phyloP scores from a whole-genome alignment of 1,284 basidiomycete species.

The Meira miltonrushii region DNA sequence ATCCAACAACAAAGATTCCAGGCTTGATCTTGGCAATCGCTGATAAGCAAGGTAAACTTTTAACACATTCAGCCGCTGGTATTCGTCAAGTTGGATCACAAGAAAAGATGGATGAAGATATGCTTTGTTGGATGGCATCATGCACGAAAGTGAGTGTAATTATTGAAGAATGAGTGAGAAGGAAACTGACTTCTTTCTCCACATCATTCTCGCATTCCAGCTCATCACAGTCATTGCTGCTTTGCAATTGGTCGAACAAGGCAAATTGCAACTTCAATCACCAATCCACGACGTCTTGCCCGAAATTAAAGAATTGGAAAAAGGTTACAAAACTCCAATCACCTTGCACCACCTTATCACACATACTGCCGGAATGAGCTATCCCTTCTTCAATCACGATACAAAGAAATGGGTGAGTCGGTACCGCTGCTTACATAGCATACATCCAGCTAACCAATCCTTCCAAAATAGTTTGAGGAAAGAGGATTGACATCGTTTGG shows the following conservation, averaged over 20 bases:
- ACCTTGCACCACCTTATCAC: constrained; percentile 19
- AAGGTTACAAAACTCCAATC: constrained; percentile 25
- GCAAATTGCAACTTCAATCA: constrained; percentile 39
- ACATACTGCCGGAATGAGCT: constrained; percentile 31
- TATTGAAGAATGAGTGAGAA: too few relatives aligned
- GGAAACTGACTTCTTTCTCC: too few relatives aligned
- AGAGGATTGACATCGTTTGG: constrained; percentile 20
- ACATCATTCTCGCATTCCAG: too few relatives aligned
- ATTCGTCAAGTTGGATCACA: constrained; percentile 25
- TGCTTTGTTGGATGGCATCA: constrained; percentile 36
- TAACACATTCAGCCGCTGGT: constrained; percentile 32
- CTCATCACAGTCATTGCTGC: constrained; percentile 48
- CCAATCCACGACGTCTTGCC: constrained; percentile 33
- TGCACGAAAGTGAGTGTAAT: constrained; percentile 42
- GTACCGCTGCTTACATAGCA: too few relatives aligned
- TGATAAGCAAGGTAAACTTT: constrained; percentile 30
- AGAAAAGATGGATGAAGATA: constrained; percentile 32
- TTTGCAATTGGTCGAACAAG: constrained; percentile 49
- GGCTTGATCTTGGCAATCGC: constrained; percentile 36
- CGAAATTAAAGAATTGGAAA: constrained; percentile 25
- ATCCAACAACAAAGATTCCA: constrained; percentile 18
- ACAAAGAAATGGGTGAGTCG: constrained; percentile 16
- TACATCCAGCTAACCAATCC: too few relatives aligned
- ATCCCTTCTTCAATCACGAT: constrained; percentile 29
- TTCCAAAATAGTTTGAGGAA: constrained; percentile 5